phyloP scores from a whole-genome alignment of 2,329 filamentous ascomycete genomes.

The Monosporascus sp. region DNA sequence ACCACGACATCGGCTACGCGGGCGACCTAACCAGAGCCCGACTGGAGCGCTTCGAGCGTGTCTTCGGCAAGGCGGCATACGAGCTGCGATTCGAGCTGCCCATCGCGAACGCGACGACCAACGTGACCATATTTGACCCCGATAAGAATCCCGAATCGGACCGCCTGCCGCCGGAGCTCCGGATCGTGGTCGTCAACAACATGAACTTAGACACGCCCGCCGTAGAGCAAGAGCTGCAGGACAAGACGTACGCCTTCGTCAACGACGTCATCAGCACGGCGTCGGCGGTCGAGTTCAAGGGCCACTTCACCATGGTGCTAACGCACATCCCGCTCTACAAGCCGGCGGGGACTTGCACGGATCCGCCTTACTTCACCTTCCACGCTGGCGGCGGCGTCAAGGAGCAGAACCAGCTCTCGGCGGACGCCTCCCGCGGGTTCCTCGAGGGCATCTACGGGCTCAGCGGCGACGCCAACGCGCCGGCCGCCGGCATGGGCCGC shows the following conservation, averaged over 20 bases:
- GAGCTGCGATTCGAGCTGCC: constrained; percentile 70
- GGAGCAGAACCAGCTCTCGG: constrained; percentile 87
- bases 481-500: constrained; percentile 60
- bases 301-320: constrained; percentile 75
- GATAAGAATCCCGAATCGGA: constrained; percentile 40
- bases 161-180: constrained; percentile 61
- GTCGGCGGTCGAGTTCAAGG: constrained; percentile 54
- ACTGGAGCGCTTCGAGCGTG: constrained; percentile 73
- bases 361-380: constrained; percentile 79
- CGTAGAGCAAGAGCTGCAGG: constrained; percentile 60
- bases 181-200: constrained; percentile 82
- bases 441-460: constrained; percentile 81
- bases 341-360: constrained; percentile 72
- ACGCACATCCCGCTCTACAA: constrained; percentile 94
- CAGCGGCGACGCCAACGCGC: constrained; percentile 54
- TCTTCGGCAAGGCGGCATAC: constrained; percentile 88
- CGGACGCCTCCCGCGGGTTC: constrained; percentile 67
- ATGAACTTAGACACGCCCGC: constrained; percentile 91
- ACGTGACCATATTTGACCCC: constrained; percentile 37
- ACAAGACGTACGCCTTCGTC: constrained; percentile 72
- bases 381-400: constrained; percentile 68
- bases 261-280: constrained; percentile 63
- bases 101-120: constrained; percentile 32
- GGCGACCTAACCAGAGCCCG: constrained; percentile 79
- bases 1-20: constrained; percentile 95